Evolutionary conservation across 225 moss, liverwort and hornwort species (phyloP), one percentile per base, ranked within the genome.

Genomic region (Takakia lepidozioides): DNA sequence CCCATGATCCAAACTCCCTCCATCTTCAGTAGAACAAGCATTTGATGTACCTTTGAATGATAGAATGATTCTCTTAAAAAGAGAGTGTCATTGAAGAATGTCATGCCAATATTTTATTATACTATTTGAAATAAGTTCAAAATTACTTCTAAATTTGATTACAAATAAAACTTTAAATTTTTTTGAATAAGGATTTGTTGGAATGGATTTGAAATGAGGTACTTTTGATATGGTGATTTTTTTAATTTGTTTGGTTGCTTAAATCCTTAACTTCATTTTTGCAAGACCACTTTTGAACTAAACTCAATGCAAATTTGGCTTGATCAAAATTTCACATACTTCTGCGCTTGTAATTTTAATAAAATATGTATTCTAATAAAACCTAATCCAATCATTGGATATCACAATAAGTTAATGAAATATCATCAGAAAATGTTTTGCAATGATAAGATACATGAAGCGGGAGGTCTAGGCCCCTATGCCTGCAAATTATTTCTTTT

Each of bases 271-370:
- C 43, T 4, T 43, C 43, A 1, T 43, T 43, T 3, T 43, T 13
- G 43, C 43, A 43, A 43, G 1, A 1, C 43, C 17, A 43, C 1
- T 3, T 43, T 3, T 43, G 43, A 43, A 43, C 43, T 43, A 43
- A 2, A 43, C 18, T 43, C 43, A 43, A 43, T 43, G 43, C 43
- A 43, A 18, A 20, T 43, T 20, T 17, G 21, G 9, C 2, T 17
- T 20, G n/a, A n/a, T n/a, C n/a, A n/a, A n/a, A n/a, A n/a, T n/a
- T n/a, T n/a, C n/a, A n/a, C n/a, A n/a, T n/a, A n/a, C n/a, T n/a
- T n/a, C n/a, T n/a, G n/a, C n/a, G n/a, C n/a, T n/a, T n/a, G n/a
- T 43, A 47, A 47, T 23, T 47, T 47, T 47, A 47, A 17, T 24
- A 47, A 1, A 47, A 23, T 25, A 44, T 44, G 1, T 47, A 47